Evolutionary conservation across 495 filamentous ascomycete genomes (phyloP), one percentile per base, ranked within the genome.

Genomic region (Saxophila tyrrhenica): DNA sequence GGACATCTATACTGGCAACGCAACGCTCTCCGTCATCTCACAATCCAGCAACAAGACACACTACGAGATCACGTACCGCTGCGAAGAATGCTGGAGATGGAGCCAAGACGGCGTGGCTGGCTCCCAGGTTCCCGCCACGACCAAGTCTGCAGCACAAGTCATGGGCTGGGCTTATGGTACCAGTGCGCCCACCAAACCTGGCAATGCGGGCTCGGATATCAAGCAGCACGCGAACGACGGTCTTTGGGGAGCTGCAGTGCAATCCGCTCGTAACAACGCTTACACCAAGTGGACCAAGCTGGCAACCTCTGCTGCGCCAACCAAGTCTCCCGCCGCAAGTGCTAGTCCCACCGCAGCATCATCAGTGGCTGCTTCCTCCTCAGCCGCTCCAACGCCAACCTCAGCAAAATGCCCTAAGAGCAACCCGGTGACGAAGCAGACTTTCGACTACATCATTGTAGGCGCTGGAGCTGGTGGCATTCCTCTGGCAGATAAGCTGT

Each of bases 401-500:
- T 69, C 78, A 2, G 72, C 58, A 5, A 52, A 63, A 13, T 55
- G 55, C 51, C 48, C 64, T 43, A 3, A 56, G 49, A 47, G 39
- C 47, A 44, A 54, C 45, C 51, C 60, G 9, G 61, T 65, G 72
- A 47, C 75, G 71, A 44, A 73, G 69, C 15, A 67, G 43, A 70
- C 71, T 2, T 86, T 77, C 54, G 83, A 87, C 65, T 87, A 86
- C 67, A 77, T 85, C 51, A 72, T 85, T 25, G 74, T 84, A 51
- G 83, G 82, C 25, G 77, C 69, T 48, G 83, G 83, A 50, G 78
- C 82, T 20, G 82, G 75, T 43, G 83, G 83, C 38, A 77, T 85
- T 43, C 80, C 81, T 41, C 65, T 81, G 25, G 82, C 83, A 9
- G 81, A 84, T 56, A 79, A 73, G 62, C 72, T 86, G 20, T 79